phyloP scores from a whole-genome alignment of 352 stramenopile species.

The Aphanomyces euteiches region DNA sequence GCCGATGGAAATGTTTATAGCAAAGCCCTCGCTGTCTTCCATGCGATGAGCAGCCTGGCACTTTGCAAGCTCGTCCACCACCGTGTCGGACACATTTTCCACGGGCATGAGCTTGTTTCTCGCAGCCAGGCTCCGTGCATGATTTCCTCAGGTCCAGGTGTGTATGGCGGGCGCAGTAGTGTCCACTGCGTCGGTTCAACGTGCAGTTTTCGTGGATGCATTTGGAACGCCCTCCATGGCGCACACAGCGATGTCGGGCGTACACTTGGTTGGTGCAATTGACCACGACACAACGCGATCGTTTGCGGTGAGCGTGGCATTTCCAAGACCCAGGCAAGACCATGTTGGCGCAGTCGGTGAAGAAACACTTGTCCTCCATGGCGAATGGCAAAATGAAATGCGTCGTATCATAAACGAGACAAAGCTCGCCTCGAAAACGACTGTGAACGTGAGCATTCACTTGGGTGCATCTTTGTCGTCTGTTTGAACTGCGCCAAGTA shows the following conservation, averaged over 20 bases:
- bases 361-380: not conserved
- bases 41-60: conserved; percentile 37
- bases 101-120: conserved; percentile 54
- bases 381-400: too few species aligned
- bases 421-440: too few species aligned
- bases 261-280: conserved; percentile 17
- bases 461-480: too few species aligned
- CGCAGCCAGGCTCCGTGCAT: conserved; percentile 43
- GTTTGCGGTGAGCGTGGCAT: conserved; percentile 25
- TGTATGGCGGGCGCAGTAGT: conserved; percentile 50
- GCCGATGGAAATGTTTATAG: not conserved
- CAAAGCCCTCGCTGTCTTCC: too few species aligned
- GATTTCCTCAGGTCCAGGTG: conserved; percentile 38
- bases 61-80: conserved; percentile 48
- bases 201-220: not conserved
- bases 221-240: not conserved
- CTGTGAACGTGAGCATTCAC: too few species aligned
- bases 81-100: conserved; percentile 61
- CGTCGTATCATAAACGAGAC: too few species aligned
- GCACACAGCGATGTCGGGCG: conserved; percentile 3
- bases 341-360: not conserved
- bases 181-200: conserved; percentile 44
- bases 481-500: too few species aligned
- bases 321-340: not conserved
- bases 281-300: not conserved